Conservation (phyloP, 352 stramenopile genomes). For the Saprolegnia diclina region DNA sequence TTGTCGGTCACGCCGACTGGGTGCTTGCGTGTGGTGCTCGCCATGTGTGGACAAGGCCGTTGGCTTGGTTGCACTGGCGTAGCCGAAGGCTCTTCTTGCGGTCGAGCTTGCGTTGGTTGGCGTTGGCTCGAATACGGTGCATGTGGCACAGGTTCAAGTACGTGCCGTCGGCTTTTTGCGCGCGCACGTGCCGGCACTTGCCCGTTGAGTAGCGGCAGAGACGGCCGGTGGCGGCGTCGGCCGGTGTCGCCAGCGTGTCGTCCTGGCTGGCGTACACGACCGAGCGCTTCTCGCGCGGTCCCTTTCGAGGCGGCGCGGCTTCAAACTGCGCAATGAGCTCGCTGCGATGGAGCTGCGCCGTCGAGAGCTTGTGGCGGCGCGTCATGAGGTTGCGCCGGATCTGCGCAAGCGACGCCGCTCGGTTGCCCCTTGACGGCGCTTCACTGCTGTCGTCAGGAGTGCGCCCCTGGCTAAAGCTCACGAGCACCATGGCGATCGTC, state of each 20-base stretch:
- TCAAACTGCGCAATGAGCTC: neutral
- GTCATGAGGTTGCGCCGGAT: conserved; percentile 22
- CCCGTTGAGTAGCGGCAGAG: conserved; percentile 81
- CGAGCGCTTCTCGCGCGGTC: neutral
- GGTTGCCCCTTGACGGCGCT: neutral
- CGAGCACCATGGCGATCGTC: conserved; percentile 8
- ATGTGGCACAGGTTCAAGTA: conserved; percentile 83
- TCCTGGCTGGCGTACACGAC: conserved; percentile 7
- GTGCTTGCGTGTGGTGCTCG: no score
- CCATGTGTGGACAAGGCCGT: neutral
- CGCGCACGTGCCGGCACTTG: conserved; percentile 64
- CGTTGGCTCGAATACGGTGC: conserved; percentile 68
- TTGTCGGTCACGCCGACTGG: no score
- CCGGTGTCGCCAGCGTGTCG: conserved; percentile 1
- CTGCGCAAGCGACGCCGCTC: conserved; percentile 6
- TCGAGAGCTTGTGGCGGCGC: conserved; percentile 17
- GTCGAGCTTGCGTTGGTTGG: conserved; percentile 77
- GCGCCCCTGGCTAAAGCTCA: neutral
- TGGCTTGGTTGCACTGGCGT: neutral
- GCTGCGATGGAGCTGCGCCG: neutral
- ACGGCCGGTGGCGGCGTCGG: conserved; percentile 33
- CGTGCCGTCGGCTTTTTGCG: conserved; percentile 70
- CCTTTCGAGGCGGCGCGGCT: neutral
- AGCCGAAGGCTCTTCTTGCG: conserved; percentile 58
- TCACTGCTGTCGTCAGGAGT: neutral